Evolutionary conservation across 1,139 yeast species (phyloP), one percentile per base, ranked within the genome.

Genomic region (Hyphopichia fennica): DNA sequence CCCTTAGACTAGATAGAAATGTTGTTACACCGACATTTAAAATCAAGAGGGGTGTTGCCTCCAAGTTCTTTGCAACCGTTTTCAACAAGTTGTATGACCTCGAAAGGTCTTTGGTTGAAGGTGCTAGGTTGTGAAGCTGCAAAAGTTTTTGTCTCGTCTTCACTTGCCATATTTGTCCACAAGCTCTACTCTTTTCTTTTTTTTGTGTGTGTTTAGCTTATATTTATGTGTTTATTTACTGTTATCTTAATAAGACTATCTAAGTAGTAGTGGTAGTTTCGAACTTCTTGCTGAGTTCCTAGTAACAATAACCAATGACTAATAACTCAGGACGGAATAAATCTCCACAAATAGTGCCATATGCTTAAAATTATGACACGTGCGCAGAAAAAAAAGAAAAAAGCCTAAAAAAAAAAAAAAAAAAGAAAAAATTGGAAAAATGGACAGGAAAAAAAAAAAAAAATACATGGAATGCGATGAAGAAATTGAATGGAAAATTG

Each of bases 21-120:
- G 69, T 68, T n/a, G 67, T 69, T 13, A 68, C 75, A 0, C 74
- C 75, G 2, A 69, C 74, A 0, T 58, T 63, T 49, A 68, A 69
- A 49, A 51, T 68, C 43, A 64, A 65, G 47, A 47, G 72, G 35
- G 62, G 56, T 1, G 45, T 63, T 16, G 72, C 71, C 9, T 49
- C 62, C 8, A 57, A 57, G 41, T 54, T 42, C 37, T 61, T 61
- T 42, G 40, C 43, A 8, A 34, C 33, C 8, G 32, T 34, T n/a
- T 37, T 46, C 30, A 32, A 41, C 14, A 19, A 27, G 14, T 31
- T 48, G 28, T 48, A 48, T 34, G 38, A 60, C 4, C 83, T 47
- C 33, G 60, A 54, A 38, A 50, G 53, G 27, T 51, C 58, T 2
- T 52, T 52, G n/a, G 38, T 32, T 37, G 41, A 44, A 29, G 9